phyloP scores from a whole-genome alignment of 495 filamentous ascomycete species.

The Wilcoxina mikolae region DNA sequence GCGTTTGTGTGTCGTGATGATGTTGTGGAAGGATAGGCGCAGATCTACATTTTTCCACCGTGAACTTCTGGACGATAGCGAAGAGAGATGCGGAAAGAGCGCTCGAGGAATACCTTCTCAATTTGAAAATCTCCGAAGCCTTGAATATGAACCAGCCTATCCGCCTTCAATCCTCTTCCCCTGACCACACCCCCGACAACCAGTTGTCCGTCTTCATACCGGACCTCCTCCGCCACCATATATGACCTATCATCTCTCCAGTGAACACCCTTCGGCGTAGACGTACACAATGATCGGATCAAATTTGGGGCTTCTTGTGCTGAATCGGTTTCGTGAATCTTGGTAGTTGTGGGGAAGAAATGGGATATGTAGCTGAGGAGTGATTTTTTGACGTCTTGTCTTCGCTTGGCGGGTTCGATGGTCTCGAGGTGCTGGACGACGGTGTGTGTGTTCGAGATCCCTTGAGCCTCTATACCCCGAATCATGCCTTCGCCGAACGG shows the following conservation, averaged over 20 bases:
- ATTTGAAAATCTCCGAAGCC: slow-evolving; percentile 95
- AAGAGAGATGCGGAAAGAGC: too few relatives aligned
- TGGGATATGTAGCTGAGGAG: slow-evolving; percentile 82
- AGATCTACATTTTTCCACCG: too few relatives aligned
- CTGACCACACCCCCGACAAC: slow-evolving; percentile 75
- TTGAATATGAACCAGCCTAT: slow-evolving; percentile 77
- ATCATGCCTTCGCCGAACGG: slow-evolving; percentile 66
- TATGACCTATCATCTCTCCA: slow-evolving; percentile 93
- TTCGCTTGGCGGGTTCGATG: slow-evolving; percentile 62
- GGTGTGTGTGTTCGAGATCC: slow-evolving; percentile 70
- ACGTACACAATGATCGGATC: slow-evolving; percentile 77
- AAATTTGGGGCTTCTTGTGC: slow-evolving; percentile 78
- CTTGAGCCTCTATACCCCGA: slow-evolving; percentile 77
- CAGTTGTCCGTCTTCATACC: slow-evolving; percentile 47
- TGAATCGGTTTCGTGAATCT: slow-evolving; percentile 70
- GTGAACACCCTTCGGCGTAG: slow-evolving; percentile 73
- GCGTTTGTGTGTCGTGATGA: slow-evolving; percentile 32
- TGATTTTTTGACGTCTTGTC: slow-evolving; percentile 57
- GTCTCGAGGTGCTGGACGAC: slow-evolving; percentile 65
- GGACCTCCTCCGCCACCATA: slow-evolving; percentile 75
- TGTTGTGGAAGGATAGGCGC: slow-evolving; percentile 31
- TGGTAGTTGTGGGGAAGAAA: slow-evolving; percentile 80
- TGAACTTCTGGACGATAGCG: too few relatives aligned
- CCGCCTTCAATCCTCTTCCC: slow-evolving; percentile 72
- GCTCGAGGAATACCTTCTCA: slow-evolving; percentile 67